A percentile compares a stretch with the other conserved stretches of the same genome.
Evolutionary conservation across 345 rosid genomes (phyloP).

Genomic region (Aurinia saxatilis): DNA sequence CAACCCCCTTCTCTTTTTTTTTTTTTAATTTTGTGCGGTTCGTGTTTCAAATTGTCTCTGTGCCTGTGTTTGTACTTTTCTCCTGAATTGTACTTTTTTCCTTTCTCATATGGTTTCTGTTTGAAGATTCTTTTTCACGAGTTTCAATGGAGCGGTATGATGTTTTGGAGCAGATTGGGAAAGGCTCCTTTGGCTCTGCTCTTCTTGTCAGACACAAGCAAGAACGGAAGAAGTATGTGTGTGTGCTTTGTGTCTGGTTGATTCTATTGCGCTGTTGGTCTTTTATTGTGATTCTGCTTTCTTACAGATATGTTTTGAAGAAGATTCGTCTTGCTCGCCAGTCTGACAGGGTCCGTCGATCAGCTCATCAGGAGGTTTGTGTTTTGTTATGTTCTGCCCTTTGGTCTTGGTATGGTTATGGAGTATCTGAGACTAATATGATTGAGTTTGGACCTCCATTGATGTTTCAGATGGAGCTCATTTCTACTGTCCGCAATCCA

Average conservation of each 20-base stretch:
- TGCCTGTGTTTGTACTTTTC: neutral
- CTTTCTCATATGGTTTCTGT: neutral
- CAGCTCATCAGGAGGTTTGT: constrained; percentile 91
- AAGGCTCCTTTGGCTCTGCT: constrained; percentile 96
- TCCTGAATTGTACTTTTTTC: neutral
- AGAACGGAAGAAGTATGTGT: constrained; percentile 64
- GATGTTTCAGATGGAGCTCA: constrained; percentile 79
- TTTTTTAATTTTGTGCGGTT: neutral
- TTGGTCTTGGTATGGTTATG: neutral
- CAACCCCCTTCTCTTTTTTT: too few relatives aligned
- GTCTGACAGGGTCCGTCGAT: constrained; percentile 85
- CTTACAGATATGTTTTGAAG: constrained; percentile 72
- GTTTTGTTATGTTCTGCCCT: neutral
- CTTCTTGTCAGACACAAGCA: constrained; percentile 95
- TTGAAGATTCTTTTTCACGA: neutral
- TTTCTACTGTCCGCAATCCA: constrained; percentile 74
- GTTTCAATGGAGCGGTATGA: constrained; percentile 79
- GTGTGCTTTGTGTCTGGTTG: neutral
- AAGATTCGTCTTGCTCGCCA: constrained; percentile 96
- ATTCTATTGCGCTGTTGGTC: neutral
- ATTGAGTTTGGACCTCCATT: constrained; percentile 6
- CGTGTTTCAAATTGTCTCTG: neutral
- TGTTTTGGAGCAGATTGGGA: constrained; percentile 86
- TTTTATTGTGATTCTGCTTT: neutral
- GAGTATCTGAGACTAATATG: neutral